Evolutionary conservation across 805 yeast genomes (phyloP), one percentile per base, ranked within the genome.

Genomic region (Kodamaea neixiangensis): DNA sequence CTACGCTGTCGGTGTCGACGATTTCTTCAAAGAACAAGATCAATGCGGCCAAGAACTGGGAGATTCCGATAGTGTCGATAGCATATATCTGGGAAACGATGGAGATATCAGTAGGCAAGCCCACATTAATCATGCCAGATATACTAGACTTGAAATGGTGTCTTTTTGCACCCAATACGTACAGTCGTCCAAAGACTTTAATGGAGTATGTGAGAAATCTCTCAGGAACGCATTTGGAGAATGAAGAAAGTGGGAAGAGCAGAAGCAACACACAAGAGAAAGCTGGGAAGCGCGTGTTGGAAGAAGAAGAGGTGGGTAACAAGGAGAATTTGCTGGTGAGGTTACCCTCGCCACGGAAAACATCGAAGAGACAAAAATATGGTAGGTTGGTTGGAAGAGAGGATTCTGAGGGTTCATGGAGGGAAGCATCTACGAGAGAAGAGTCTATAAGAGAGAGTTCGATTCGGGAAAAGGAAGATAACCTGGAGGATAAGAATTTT

Each of bases 11-110:
- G 10, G 73, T 73, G 18, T 61, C 74, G 33, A 50, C 68, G 1
- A 62, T 72, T 7, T 73, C 85, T 1, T 74, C 85, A 3, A 78
- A 71, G 48, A 78, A 73, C 50, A 84, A 84, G 57, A 74, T 84
- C 44, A 68, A 69, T 46, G 87, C 86, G 29, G 84, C 87, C 1
- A 81, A 80, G 52, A 67, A 67, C 29, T 79, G 86, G 80, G 60
- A 66, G 25, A 76, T 83, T 10, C 88, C 89, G 0, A 76, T 84
- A n/a, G 78, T 81, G 0, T 77, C 86, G 0, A 52, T 78, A 1
- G 77, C 81, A 0, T 84, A 73, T 54, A 48, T 84, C 3, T 82
- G 86, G 80, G 82, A 81, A 54, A 64, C 75, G 6, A 59, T 79
- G 25, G 72, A 75, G 47, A 51, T 54, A 4, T 75, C 76, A 1